Base-by-base conservation (phyloP, 78 protist genomes). In the slime mould (Dictyostelium discoideum) region DNA sequence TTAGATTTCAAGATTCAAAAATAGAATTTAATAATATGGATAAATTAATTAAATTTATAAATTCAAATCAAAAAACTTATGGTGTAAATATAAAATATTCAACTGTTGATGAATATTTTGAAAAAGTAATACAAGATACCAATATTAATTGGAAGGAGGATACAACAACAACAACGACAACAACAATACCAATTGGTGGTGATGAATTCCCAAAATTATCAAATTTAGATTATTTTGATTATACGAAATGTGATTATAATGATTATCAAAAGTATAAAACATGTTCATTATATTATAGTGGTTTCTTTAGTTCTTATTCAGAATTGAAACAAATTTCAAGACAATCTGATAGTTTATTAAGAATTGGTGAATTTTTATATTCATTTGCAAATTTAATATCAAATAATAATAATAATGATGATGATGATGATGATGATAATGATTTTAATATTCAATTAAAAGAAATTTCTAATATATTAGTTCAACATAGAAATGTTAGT, bases 1-100 rank as follows among this genome's bases (percentile, higher is more conserved):
- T 93, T 60, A 40, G 86, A n/a, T n/a, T n/a, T n/a, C n/a, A n/a
- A n/a, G n/a, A 32, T 93, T 10, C 96, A n/a, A 20, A 37, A n/a
- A 0, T 93, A 5, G 85, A 74, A 81, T 84, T 93, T 81, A 82
- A 85, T 14, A 93, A 93, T 73, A 93, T 93, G 96, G 96, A 93
- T 72, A 40, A 39, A n/a, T 42, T 93, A 65, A 93, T 93, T 0
- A 67, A 84, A 1, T 85, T 77, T 82, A 77, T 93, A 39, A 93
- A 93, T 54, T 44, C 85, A 42, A 87, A 77, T 29, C 1, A 3
- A 26, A 11, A 18, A 37, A 16, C n/a, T 16, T 88, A n/a, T 48
- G 78, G 78, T 48, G 65, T 88, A 13, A 60, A 57, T 63, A 88
- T 88, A 10, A 13, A 42, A 29, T 88, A 88, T 69, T 32, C 93